These are phyloP conservation scores for Podila minutissima DNA, from an alignment of 192 early-diverging fungal species.

Conservation along the genomic window DNA sequence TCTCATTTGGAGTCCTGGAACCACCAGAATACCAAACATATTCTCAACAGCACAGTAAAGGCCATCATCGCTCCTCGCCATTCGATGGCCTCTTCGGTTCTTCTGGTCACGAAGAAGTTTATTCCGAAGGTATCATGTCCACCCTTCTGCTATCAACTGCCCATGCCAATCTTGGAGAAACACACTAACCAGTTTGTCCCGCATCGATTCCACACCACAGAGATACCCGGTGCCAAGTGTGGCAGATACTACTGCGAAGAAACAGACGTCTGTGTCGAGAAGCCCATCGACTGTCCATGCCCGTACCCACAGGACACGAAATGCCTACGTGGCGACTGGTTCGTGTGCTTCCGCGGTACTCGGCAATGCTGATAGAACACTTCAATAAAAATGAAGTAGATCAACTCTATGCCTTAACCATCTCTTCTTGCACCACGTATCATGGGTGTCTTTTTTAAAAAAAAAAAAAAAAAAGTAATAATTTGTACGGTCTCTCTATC, in stretches of 20 bases:
- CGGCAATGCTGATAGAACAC: neutral
- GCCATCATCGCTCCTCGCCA: neutral
- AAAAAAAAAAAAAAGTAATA: too few relatives aligned
- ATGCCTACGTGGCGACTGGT: conserved; percentile 3
- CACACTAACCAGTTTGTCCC: neutral
- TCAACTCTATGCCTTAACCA: neutral
- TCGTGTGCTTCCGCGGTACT: neutral
- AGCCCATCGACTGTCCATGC: conserved; percentile 2
- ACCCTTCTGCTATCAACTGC: too few relatives aligned
- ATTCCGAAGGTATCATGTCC: neutral
- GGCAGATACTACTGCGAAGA: neutral
- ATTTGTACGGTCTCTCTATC: neutral
- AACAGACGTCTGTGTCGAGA: neutral
- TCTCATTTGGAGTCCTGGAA: neutral
- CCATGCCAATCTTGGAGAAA: too few relatives aligned
- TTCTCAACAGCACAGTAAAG: neutral
- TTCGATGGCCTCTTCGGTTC: neutral
- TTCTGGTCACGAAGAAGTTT: neutral
- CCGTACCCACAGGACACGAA: neutral
- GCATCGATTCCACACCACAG: neutral
- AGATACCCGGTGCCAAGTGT: neutral
- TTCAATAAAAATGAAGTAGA: neutral
- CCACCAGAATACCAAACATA: neutral
- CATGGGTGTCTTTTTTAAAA: too few relatives aligned
- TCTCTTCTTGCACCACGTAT: too few relatives aligned